phyloP scores from a whole-genome alignment of 345 rosid species.

The Brassica napus region DNA sequence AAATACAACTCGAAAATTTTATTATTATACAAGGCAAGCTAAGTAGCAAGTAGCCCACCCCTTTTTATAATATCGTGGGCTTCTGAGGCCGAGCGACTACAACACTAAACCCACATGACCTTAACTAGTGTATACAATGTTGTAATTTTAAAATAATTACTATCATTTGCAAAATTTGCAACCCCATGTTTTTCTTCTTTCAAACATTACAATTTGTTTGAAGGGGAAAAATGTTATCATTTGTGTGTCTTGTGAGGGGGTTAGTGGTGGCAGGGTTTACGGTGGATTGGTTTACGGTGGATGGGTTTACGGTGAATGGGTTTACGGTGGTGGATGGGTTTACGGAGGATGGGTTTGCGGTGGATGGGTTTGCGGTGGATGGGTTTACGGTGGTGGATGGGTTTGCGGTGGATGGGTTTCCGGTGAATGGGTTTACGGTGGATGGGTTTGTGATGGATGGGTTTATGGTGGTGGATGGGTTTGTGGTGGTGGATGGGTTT shows the following conservation, averaged over 20 bases:
- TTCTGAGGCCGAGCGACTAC: not conserved
- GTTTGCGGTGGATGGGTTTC: not conserved
- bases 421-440: not conserved
- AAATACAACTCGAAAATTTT: no score
- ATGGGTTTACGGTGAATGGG: not conserved
- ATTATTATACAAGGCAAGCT: no score
- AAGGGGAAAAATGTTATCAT: not conserved
- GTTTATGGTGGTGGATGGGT: not conserved
- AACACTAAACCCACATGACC: constrained; percentile 19
- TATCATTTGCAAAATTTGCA: not conserved
- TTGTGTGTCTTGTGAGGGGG: constrained; percentile 14
- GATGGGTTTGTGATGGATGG: not conserved
- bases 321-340: not conserved
- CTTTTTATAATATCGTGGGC: not conserved
- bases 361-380: not conserved
- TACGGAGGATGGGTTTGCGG: not conserved
- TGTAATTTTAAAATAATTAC: not conserved
- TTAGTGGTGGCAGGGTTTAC: not conserved
- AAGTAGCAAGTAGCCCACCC: no score
- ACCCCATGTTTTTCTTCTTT: not conserved
- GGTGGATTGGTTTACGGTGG: not conserved
- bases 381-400: not conserved
- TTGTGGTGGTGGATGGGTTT: not conserved
- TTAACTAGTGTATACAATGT: not conserved
- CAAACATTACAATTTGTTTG: constrained; percentile 8